These are phyloP conservation scores for Perilla frutescens DNA, from an alignment of 257 asterid genomes.

Conservation along the genomic window DNA sequence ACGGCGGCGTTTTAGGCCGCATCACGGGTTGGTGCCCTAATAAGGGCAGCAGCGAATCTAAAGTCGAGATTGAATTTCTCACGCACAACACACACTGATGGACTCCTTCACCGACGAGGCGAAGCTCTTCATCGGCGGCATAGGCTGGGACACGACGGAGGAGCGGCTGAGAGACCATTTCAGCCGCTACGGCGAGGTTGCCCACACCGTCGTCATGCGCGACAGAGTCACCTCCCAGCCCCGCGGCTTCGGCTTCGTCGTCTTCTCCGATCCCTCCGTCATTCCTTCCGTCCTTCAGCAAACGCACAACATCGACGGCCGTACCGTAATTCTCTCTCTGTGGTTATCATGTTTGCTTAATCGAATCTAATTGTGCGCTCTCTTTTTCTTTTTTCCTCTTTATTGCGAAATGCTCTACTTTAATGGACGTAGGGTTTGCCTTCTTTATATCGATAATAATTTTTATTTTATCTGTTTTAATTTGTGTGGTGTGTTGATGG, in stretches of 20 bases:
- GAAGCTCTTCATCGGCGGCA: constrained; percentile 50
- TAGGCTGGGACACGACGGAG: constrained; percentile 49
- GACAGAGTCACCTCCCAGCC: constrained; percentile 40
- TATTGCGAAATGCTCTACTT: background rate
- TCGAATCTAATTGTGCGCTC: constrained; percentile 1
- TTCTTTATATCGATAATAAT: background rate
- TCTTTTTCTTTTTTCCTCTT: background rate
- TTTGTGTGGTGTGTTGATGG: background rate
- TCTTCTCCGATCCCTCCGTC: constrained; percentile 46
- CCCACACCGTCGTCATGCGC: constrained; percentile 40
- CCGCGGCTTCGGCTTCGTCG: constrained; percentile 52
- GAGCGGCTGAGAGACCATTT: constrained; percentile 42
- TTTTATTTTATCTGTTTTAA: background rate
- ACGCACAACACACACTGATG: constrained; percentile 28
- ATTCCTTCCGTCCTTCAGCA: constrained; percentile 43
- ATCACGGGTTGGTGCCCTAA: constrained; percentile 24
- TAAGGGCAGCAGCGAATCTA: constrained; percentile 26
- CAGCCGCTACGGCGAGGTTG: constrained; percentile 45
- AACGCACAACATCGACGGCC: constrained; percentile 49
- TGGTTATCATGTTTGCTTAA: background rate
- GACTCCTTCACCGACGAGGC: constrained; percentile 42
- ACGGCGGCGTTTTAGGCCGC: constrained; percentile 12
- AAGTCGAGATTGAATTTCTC: constrained; percentile 25
- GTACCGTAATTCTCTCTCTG: constrained; percentile 39
- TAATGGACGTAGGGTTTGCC: background rate